Evolutionary conservation across 768 basidiomycete species (phyloP), one percentile per base, ranked within the genome.

Genomic region (Rickenella mellea): DNA sequence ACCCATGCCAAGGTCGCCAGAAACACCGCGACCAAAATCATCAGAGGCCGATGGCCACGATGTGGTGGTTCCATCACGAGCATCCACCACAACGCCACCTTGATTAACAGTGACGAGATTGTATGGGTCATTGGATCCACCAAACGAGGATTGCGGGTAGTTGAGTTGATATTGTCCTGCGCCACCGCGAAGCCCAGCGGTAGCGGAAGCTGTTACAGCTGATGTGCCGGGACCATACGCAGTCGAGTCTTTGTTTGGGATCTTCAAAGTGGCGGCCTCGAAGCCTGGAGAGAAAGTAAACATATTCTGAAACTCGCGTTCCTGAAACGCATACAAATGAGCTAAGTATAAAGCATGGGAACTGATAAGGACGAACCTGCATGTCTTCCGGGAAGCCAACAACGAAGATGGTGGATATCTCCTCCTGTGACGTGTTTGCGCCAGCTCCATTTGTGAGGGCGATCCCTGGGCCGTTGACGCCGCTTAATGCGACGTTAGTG

Each of bases 331-430:
- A 21, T 19, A 40, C 51, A 49, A 29, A 33, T 48, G 10, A 49
- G 48, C 36, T 36, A 36, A 47, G 49, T 43, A 53, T 54, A 48
- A 40, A 48, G 17, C 24, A 33, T 24, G 42, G 22, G 19, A 26
- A 41, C 19, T 32, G 49, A 41, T 17, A 17, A 36, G 17, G 25
- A 41, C 83, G 49, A 53, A 89, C 92, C 76, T 85, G 83, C 88
- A 98, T 97, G 55, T 99, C 96, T 44, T 99, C 96, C 3, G 96
- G 96, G 59, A 99, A 99, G 0, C 96, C 96, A 21, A 98, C 94
- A 3, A 99, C 93, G 49, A 99, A 99, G 49, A 96, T 93, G 5
- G 92, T 96, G 9, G 86, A 92, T 36, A 96, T 96, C 54, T 94
- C 91, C 60, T 96, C 93, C 44, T 78, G 76, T 28, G 65, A 62